Base-by-base conservation (phyloP, 257 asterid species). In the Solanum pimpinellifolium region DNA sequence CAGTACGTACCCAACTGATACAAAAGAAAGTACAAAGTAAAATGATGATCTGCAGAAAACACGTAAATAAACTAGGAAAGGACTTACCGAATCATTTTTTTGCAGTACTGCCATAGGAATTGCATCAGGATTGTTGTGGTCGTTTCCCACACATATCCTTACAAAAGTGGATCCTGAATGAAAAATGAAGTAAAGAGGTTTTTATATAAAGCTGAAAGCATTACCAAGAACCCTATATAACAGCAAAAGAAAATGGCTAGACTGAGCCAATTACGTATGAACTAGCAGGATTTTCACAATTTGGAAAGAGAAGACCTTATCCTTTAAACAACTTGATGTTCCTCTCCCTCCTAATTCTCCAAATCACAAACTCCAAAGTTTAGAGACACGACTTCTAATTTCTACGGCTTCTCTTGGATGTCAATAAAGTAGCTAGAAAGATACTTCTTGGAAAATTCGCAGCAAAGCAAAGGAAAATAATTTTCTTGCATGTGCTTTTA, bases 141-240 rank as follows among this genome's bases (percentile, higher is more conserved):
- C 89, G 83, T 93, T 97, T 83, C 98, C 98, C 87, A 94, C 94
- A 98, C 98, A 96, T 49, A 96, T 90, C 90, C 92, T 95, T 81
- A 88, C 82, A 89, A 91, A 92, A 72, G 91, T 89, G 83, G 91
- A 35, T 77, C 98, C 99, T 96, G 96, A 86, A 91, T 90, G 90
- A 66, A 88, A 83, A 86, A 83, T 84, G 74, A 15, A 39, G 83
- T 87, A 49, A 77, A 66, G 84, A 85, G 37, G 69, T 77, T 75
- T 25, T 80, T 47, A 80, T 20, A 80, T 47, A 80, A 80, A 80
- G 65, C 68, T 78, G 42, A 16, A 76, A 86, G 56, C 84, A 46
- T 27, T 46, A 29, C 66, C 66, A 80, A 27, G 65, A 80, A 80
- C 68, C 68, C 85, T 27, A 16, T 29, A 20, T 27, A 80, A 47